phyloP scores from a whole-genome alignment of 192 early-diverging fungal genomes.

The Powellomyces hirtus region DNA sequence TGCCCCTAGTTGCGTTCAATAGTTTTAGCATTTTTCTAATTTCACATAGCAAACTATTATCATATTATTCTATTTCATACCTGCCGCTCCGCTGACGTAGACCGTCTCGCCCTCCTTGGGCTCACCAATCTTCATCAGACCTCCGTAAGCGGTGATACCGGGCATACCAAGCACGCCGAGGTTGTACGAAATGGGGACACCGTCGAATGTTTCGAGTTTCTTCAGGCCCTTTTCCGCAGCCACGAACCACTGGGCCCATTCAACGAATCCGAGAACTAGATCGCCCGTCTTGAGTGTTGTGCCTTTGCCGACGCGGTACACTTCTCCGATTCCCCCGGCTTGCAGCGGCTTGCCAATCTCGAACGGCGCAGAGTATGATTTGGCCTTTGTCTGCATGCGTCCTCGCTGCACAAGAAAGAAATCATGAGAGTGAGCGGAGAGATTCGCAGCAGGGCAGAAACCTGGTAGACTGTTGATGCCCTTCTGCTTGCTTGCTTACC shows the following conservation, averaged over 20 bases:
- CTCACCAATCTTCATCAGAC: slow-evolving; percentile 61
- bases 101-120: slow-evolving; percentile 81
- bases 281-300: slow-evolving; percentile 61
- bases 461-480: neutral
- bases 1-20: too few species aligned
- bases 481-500: too few species aligned
- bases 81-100: slow-evolving; percentile 78
- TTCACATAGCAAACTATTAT: too few species aligned
- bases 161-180: slow-evolving; percentile 61
- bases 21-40: too few species aligned
- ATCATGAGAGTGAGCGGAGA: neutral
- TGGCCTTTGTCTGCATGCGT: slow-evolving; percentile 56
- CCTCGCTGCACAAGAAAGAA: slow-evolving; percentile 35
- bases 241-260: slow-evolving; percentile 63
- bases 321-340: slow-evolving; percentile 60
- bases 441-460: neutral
- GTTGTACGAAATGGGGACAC: slow-evolving; percentile 50
- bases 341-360: slow-evolving; percentile 60
- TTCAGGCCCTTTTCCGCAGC: slow-evolving; percentile 20
- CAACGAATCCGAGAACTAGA: slow-evolving; percentile 52
- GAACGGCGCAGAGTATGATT: slow-evolving; percentile 48
- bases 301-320: slow-evolving; percentile 60
- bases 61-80: too few species aligned
- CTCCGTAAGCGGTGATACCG: slow-evolving; percentile 73
- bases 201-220: slow-evolving; percentile 34